Evolutionary conservation across 1,284 basidiomycete species (phyloP).

Genomic region (Porogramme epimiltina): DNA sequence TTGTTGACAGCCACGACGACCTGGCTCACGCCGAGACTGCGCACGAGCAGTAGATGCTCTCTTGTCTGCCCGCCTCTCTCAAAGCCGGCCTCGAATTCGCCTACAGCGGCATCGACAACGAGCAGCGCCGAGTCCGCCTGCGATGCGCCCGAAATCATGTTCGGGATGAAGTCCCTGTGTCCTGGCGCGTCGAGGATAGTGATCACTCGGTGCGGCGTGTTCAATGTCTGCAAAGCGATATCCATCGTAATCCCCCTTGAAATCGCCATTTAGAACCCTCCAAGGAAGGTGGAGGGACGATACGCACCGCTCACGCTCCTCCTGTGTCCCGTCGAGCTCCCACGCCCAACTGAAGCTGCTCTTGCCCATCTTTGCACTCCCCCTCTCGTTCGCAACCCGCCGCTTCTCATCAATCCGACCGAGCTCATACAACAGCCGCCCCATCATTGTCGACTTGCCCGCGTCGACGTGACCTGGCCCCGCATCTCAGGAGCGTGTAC

Average conservation of each 20-base stretch:
- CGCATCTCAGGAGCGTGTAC: background rate
- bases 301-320: conserved; percentile 87
- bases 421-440: conserved; percentile 89
- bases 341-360: conserved; percentile 97
- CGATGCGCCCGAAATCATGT: conserved; percentile 98
- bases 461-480: conserved; percentile 93
- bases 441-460: conserved; percentile 98
- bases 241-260: conserved; percentile 99
- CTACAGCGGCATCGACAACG: conserved; percentile 90
- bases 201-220: conserved; percentile 78
- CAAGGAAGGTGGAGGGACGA: background rate
- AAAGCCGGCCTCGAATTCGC: conserved; percentile 97
- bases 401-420: conserved; percentile 88
- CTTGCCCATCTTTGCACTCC: conserved; percentile 91
- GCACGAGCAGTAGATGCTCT: conserved; percentile 90
- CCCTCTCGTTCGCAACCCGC: conserved; percentile 84
- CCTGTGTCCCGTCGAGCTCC: conserved; percentile 91
- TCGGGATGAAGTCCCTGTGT: conserved; percentile 97
- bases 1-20: conserved; percentile 95
- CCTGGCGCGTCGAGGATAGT: conserved; percentile 97
- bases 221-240: conserved; percentile 84
- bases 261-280: too few relatives aligned
- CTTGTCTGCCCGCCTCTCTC: conserved; percentile 95
- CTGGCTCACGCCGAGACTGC: conserved; percentile 94
- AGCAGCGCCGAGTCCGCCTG: conserved; percentile 96